phyloP scores from a whole-genome alignment of 257 asterid species.

The Voacanga thouarsii region DNA sequence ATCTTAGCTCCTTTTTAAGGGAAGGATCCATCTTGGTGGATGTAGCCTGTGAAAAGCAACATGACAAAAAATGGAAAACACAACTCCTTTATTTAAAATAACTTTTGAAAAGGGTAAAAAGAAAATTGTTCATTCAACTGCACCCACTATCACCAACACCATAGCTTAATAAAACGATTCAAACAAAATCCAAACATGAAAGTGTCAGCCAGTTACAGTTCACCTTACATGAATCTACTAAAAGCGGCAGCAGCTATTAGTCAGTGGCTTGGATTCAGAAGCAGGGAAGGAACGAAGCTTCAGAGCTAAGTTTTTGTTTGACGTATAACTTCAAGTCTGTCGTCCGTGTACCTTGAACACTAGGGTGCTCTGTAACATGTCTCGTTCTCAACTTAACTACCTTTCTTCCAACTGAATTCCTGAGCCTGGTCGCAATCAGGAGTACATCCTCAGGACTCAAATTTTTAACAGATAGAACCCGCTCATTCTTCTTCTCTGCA shows the following conservation, averaged over 20 bases:
- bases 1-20: no score
- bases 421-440: conserved; percentile 53
- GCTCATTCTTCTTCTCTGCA: conserved; percentile 76
- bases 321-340: conserved; percentile 50
- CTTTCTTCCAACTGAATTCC: conserved; percentile 85
- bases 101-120: no score
- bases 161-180: background rate
- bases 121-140: background rate
- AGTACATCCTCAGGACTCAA: conserved; percentile 68
- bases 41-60: background rate
- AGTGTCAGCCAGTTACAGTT: background rate
- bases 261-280: no score
- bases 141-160: background rate
- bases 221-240: background rate
- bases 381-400: conserved; percentile 79
- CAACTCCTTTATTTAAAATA: background rate
- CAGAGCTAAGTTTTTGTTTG: background rate
- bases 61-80: background rate
- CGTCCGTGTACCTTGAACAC: conserved; percentile 92
- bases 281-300: background rate
- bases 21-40: background rate
- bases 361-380: conserved; percentile 68
- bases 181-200: background rate
- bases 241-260: background rate
- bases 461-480: conserved; percentile 73